Evolutionary conservation across 2,329 filamentous ascomycete genomes (phyloP).

Genomic region (Ophiosphaerella herpotricha): DNA sequence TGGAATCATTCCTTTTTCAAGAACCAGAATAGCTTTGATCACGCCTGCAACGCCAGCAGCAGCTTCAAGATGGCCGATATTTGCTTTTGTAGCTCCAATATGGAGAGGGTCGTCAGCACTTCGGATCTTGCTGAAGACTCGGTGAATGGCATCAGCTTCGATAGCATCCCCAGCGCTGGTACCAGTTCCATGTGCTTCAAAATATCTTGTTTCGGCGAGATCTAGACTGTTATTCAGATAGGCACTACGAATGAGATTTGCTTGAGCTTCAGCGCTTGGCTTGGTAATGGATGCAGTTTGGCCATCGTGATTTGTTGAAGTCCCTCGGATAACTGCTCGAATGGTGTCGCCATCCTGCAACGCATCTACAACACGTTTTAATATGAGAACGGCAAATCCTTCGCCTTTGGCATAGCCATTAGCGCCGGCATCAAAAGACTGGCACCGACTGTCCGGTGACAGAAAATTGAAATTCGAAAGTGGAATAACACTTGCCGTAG

Average conservation of each 20-base stretch:
- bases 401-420: conserved; percentile 37
- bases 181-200: conserved; percentile 52
- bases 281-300: conserved; percentile 11
- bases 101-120: neutral
- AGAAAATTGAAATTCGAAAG: conserved; percentile 3
- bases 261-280: conserved; percentile 51
- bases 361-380: conserved; percentile 33
- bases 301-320: conserved; percentile 23
- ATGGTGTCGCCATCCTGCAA: conserved; percentile 34
- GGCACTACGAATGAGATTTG: conserved; percentile 4
- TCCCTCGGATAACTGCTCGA: conserved; percentile 30
- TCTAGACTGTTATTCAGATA: neutral
- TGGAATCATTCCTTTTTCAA: conserved; percentile 42
- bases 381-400: conserved; percentile 29
- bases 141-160: conserved; percentile 15
- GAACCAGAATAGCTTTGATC: conserved; percentile 12
- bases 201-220: conserved; percentile 5
- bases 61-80: conserved; percentile 1
- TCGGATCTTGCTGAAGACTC: conserved; percentile 3
- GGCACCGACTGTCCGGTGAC: conserved; percentile 26
- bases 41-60: neutral
- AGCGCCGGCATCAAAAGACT: conserved; percentile 34
- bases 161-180: conserved; percentile 55
- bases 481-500: too few species aligned
- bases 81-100: conserved; percentile 1